These are phyloP conservation scores for Stagonosporopsis rhizophila DNA, from an alignment of 2,329 filamentous ascomycete genomes.

Conservation along the genomic window DNA sequence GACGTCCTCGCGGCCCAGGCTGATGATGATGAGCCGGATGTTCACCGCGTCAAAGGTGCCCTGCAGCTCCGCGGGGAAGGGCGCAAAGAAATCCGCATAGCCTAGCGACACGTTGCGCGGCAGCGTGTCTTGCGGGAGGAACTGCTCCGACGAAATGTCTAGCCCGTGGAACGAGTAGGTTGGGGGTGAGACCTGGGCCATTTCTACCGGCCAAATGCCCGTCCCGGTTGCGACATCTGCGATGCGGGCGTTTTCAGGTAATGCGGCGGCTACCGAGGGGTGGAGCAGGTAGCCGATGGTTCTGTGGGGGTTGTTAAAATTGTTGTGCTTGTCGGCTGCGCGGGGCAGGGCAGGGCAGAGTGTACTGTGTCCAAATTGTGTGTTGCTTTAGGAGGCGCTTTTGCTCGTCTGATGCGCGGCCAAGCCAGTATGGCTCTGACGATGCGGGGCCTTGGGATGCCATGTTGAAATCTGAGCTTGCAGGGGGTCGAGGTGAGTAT, in stretches of 20 bases:
- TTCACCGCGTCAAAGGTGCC: constrained; percentile 43
- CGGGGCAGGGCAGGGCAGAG: background rate
- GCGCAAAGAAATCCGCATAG: constrained; percentile 37
- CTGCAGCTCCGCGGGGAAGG: constrained; percentile 33
- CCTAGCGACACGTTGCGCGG: constrained; percentile 33
- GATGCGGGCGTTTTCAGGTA: constrained; percentile 34
- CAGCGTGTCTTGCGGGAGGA: constrained; percentile 23
- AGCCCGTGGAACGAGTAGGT: constrained; percentile 37
- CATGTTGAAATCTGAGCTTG: background rate
- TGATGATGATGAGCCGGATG: constrained; percentile 40
- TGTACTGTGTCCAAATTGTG: constrained; percentile 30
- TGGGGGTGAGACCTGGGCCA: constrained; percentile 26
- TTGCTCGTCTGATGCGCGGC: constrained; percentile 34
- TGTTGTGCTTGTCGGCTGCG: background rate
- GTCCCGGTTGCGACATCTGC: constrained; percentile 43
- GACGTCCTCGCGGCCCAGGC: constrained; percentile 29
- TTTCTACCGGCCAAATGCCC: constrained; percentile 40
- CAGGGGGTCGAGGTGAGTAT: background rate
- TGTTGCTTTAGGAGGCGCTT: constrained; percentile 40
- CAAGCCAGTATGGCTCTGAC: constrained; percentile 40
- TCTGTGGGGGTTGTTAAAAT: background rate
- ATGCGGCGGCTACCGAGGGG: constrained; percentile 24
- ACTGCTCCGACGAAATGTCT: constrained; percentile 39
- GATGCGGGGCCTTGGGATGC: background rate
- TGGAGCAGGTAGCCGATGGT: constrained; percentile 39